phyloP scores from a whole-genome alignment of 2,329 filamentous ascomycete species.

The Pseudocercospora fijiensis region DNA sequence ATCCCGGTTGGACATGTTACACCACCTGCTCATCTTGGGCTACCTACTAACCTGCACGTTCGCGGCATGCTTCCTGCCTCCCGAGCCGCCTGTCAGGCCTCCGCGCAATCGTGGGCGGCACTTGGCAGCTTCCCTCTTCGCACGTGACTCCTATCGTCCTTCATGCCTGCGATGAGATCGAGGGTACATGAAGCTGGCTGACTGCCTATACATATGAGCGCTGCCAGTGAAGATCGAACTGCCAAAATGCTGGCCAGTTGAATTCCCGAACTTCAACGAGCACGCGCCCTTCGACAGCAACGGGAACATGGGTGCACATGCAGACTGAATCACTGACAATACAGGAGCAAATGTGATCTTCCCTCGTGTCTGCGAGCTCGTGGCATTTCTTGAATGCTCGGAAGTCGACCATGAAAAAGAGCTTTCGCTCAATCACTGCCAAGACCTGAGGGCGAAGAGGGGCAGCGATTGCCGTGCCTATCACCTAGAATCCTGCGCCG shows the following conservation, averaged over 20 bases:
- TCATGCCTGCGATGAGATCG: neutral
- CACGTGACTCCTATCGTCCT: neutral
- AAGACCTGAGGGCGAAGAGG: constrained; percentile 3
- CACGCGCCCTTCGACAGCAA: neutral
- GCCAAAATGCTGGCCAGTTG: neutral
- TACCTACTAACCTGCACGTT: neutral
- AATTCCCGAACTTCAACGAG: neutral
- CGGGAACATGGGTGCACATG: neutral
- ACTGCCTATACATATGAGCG: neutral
- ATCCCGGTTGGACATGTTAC: neutral
- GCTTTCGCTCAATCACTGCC: constrained; percentile 1
- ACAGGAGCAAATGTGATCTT: neutral
- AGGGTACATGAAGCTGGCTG: neutral
- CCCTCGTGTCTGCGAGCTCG: neutral
- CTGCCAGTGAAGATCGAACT: neutral
- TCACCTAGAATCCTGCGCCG: constrained; percentile 3
- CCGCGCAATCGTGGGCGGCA: neutral
- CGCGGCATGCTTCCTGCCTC: neutral
- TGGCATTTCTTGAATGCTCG: neutral
- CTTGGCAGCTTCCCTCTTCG: neutral
- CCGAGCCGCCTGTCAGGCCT: constrained; percentile 1
- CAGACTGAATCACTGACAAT: neutral
- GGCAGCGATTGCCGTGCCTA: constrained; percentile 6
- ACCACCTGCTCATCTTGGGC: neutral
- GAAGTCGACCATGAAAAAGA: neutral